Conservation (phyloP, 169 alveolate species). For the Plasmodium coatneyi region DNA sequence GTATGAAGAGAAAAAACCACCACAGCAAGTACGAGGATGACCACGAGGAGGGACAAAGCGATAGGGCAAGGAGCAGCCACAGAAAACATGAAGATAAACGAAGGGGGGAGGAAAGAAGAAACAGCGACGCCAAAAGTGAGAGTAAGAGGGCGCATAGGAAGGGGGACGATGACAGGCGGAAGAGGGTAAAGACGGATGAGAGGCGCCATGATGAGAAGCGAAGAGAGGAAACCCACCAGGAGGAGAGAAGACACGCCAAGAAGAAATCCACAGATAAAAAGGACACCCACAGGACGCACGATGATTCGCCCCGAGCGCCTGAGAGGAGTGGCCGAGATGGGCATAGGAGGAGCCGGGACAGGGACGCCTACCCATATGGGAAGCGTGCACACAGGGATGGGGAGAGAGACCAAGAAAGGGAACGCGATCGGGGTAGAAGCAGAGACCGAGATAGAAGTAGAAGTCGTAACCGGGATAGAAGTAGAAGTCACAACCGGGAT, state of each 20-base stretch:
- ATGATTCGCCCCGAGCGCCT: not conserved
- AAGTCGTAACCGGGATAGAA: not conserved
- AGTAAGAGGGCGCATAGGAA: not conserved
- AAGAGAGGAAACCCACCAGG: not conserved
- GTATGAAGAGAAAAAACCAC: slow-evolving; percentile 24
- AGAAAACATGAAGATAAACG: slow-evolving; percentile 18
- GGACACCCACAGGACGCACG: slow-evolving; percentile 4
- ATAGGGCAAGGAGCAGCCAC: slow-evolving; percentile 7
- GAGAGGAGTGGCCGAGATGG: slow-evolving; percentile 31
- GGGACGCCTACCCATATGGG: not conserved
- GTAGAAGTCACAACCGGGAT: too few relatives aligned
- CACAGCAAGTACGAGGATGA: slow-evolving; percentile 17
- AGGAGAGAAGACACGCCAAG: not conserved
- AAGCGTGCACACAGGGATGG: not conserved
- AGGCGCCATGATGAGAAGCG: not conserved
- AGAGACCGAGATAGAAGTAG: not conserved
- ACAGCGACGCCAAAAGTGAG: slow-evolving; percentile 21
- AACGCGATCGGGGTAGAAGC: not conserved
- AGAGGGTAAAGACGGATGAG: slow-evolving; percentile 38
- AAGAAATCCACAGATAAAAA: slow-evolving; percentile 11
- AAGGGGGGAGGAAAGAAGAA: not conserved
- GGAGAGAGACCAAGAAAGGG: not conserved
- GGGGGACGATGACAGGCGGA: slow-evolving; percentile 25
- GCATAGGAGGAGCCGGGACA: not conserved
- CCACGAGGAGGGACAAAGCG: slow-evolving; percentile 24